Evolutionary conservation across 2,329 filamentous ascomycete genomes (phyloP), one percentile per base, ranked within the genome.

Genomic region (Botrytis deweyae): DNA sequence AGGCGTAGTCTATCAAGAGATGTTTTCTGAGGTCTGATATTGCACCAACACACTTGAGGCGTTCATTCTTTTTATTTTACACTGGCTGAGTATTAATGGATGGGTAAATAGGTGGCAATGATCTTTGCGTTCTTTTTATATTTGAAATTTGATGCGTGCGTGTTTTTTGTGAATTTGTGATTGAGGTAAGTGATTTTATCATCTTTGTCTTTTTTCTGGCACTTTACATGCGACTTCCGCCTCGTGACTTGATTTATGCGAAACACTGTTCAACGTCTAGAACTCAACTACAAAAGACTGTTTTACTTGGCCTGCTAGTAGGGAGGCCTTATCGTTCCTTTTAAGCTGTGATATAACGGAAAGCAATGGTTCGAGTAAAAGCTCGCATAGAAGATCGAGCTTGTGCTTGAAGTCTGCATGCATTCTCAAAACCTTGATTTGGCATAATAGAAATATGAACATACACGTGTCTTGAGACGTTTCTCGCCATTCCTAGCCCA

Each of bases 1-100:
- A 81, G 80, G 80, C 79, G 79, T 81, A 81, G 80, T 81, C 80
- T 80, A 81, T 80, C 64, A 73, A 73, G 71, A 73, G 64, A 69
- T 73, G 64, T 73, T 73, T 73, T 73, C 42, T 69, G 46, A 73
- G 66, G 65, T 69, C 71, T 73, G 71, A 72, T 58, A 58, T 69
- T 44, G 66, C 58, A 55, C 38, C 36, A 73, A 49, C 69, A 72
- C 40, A 73, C 46, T 73, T 49, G 52, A 69, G 64, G 71, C 64
- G 71, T 73, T 73, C 62, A 59, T 49, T 44, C n/a, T 42, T 68
- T 69, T 62, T 73, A 40, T 38, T 58, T 69, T 69, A 52, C 46
- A 62, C 62, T 73, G 55, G 66, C 29, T 69, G 49, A 64, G 29
- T 72, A 59, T 52, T 72, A 65, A 72, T 66, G 44, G 70, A 58